Base-by-base conservation (phyloP, 2,329 filamentous ascomycete genomes). In the Trematosphaeria pertusa region DNA sequence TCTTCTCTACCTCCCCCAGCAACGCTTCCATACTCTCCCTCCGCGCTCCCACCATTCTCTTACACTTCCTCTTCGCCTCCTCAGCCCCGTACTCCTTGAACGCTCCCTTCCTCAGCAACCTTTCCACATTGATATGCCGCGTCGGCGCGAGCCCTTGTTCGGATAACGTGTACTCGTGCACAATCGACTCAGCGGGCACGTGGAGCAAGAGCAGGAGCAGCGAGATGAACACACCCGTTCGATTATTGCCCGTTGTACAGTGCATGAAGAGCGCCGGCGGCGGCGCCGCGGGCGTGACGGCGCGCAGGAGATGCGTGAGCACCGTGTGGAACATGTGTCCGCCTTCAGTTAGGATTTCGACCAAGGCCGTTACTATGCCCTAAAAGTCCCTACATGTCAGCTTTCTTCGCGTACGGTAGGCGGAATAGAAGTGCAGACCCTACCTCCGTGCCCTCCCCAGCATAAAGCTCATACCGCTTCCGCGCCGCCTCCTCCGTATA, bases 161-260 rank as follows among this genome's bases (percentile, higher is more conserved):
- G 0, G 85, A 88, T 9, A 89, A 72, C n/a, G 77, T 75, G 65
- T 90, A 91, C 66, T 91, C 87, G 28, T 80, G 69, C 1, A 84
- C 84, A 4, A 67, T 48, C 14, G 14, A 11, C 80, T 86, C 74
- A 54, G 84, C 77, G 1, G 77, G 70, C 0, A 88, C 83, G 3
- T 83, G 82, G 12, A 82, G 82, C 9, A 90, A 73, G 12, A 80
- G 71, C 20, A 89, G 73, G 12, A 91, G 65, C 33, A 91, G 61
- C 3, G 87, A 86, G 18, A 83, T 79, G 26, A 89, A 69, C 4
- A 89, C 78, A 2, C 87, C 88, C 0, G 88, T 90, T 40, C 87
- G 78, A 65, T 91, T 88, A 66, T 91, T 91, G 8, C 88, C 88
- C 0, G 86, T 87, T 0, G 86, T 88, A 67, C 88, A 91, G 63